Evolutionary conservation across 1,139 yeast genomes (phyloP), one percentile per base, ranked within the genome.

Genomic region (Pichia sp.): DNA sequence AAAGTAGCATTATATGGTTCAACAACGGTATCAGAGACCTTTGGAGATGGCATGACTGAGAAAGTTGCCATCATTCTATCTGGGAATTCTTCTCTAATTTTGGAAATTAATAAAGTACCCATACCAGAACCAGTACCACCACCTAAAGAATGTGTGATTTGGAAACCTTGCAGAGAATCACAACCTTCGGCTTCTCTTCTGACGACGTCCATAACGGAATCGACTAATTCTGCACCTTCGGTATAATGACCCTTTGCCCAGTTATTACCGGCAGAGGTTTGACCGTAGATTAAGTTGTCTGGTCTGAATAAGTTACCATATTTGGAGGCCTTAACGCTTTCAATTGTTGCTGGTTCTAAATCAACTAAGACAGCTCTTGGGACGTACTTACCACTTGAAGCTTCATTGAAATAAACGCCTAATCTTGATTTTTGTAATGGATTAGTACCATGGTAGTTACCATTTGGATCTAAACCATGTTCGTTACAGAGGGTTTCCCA

Each of bases 401-500:
- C 90, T 66, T 81, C 85, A 52, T 77, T 73, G 69, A 77, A 81
- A 62, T 80, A 81, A 45, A 77, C 82, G 52, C 70, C 70, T 46
- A 77, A 63, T 62, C 79, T 78, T 33, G 80, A 66, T 59, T 70
- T 83, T 70, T 85, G 90, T 58, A 84, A 70, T 51, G 83, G 89
- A 52, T 81, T 79, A 28, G 70, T 69, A 17, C 91, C 90, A 50
- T 80, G 83, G 66, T 81, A 84, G 67, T 75, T 81, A 55, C 99
- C 99, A 56, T 82, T 76, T 60, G 77, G 77, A 66, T 89, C 97
- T 63, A 93, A 79, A 40, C 97, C 97, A 65, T 93, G 99, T 71
- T 93, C 99, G 56, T 89, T 94, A 73, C 96, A 85, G 64, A 93
- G 93, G 46, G 97, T 89, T 73, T 91, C 96, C 97, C 97, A 89